Base-by-base conservation (phyloP, 2,329 filamentous ascomycete species). In the Davidsoniella australis region DNA sequence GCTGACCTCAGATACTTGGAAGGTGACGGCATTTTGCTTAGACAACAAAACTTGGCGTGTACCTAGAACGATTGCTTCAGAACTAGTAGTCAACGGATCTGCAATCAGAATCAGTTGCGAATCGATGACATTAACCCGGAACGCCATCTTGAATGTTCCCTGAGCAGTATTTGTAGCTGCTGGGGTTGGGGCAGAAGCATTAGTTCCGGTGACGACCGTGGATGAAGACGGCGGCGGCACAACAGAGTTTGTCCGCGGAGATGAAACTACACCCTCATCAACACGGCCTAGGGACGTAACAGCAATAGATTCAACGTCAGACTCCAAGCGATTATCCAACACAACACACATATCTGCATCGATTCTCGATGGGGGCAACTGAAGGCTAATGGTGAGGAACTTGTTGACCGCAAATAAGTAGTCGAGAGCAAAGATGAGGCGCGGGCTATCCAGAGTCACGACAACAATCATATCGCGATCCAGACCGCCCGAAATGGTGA, bases 71-170 rank as follows among this genome's bases (percentile, higher is more conserved):
- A 98, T 93, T 2, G 91, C 91, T 61, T 99, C 93, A 0, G 91
- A 96, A 60, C 81, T 93, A 14, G 82, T 71, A 55, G 85, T 88
- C 16, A 89, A 72, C 1, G 91, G 91, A 58, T 98, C 96, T 10
- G 93, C 93, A 54, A 98, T 94, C 38, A 96, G 72, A 45, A 98
- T 94, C 41, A 96, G 79, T 59, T 98, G 93, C 0, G 91, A 91
- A 63, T 98, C 89, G 8, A 98, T 88, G 40, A 99, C 70, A 59
- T 96, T 95, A 56, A 95, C 76, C 46, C 89, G 78, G 68, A 94
- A 95, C 1, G 88, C 86, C 49, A 94, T 71, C 51, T 67, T 84
- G 72, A 88, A 86, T 3, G 69, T 60, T 18, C 36, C 8, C 8
- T 18, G 17, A 17, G 45, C 24, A 12, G 29, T n/a, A 8, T 33